A percentile compares a stretch with the other conserved stretches of the same genome.
These are phyloP conservation scores for Rosellinia necatrix DNA, from an alignment of 2,329 filamentous ascomycete genomes.

Conservation along the genomic window DNA sequence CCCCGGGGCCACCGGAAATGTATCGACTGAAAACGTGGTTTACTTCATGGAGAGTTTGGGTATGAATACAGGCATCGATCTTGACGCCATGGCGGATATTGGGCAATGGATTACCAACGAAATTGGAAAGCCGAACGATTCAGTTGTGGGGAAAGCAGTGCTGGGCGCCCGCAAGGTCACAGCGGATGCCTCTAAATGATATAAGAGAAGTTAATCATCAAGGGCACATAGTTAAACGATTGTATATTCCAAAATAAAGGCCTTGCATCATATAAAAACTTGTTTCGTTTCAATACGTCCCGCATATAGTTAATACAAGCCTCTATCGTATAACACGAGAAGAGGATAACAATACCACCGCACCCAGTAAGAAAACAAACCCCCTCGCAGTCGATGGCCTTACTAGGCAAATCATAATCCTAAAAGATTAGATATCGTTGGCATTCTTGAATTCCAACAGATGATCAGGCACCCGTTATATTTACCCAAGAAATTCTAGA, in stretches of 20 bases:
- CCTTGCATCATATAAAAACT: background rate
- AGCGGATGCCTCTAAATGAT: conserved; percentile 6
- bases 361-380: no score
- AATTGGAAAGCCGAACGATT: conserved; percentile 52
- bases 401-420: no score
- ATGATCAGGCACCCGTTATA: no score
- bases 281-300: no score
- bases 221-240: conserved; percentile 2
- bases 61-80: conserved; percentile 61
- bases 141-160: conserved; percentile 41
- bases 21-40: conserved; percentile 51
- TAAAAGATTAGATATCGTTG: no score
- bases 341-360: no score
- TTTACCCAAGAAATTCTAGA: no score
- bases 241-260: background rate
- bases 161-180: conserved; percentile 36
- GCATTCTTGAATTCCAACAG: no score
- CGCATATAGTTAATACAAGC: no score
- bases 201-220: background rate
- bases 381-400: no score
- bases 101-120: conserved; percentile 62
- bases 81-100: conserved; percentile 57
- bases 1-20: conserved; percentile 71
- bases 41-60: conserved; percentile 58
- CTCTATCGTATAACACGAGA: no score